Base-by-base conservation (phyloP, 352 stramenopile species). In the Hyaloperonospora arabidopsidis region DNA sequence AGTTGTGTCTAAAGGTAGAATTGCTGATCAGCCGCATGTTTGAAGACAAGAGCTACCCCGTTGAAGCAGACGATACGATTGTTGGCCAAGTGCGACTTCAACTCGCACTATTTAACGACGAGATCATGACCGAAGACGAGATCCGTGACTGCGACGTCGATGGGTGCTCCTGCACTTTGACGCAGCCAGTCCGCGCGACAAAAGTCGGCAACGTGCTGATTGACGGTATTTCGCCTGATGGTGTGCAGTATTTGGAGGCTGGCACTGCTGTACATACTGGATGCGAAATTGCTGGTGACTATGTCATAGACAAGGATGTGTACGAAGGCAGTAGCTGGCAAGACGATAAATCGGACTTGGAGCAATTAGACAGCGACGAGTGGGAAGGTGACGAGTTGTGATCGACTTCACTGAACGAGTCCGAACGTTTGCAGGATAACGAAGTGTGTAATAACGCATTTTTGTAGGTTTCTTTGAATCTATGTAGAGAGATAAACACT, bases 121-220 rank as follows among this genome's bases (percentile, higher is more conserved):
- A 87, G 60, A 79, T 89, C 44, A 65, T 86, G 49, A 68, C 80
- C 13, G 76, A 89, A 15, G 62, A 83, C 23, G 76, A 81, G 25
- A 69, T 77, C 23, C 60, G 67, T 32, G 68, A 84, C 17, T 72
- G 63, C 28, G 79, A 89, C 47, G 65, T 86, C 8, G 79, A 89
- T 49, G 67, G 82, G 11, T 83, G 84, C 48, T 80, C 76, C 21
- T 89, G 79, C 63, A 64, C 73, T 25, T 84, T 66, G 41, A 65
- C 69, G 41, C 59, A 71, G 29, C 58, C 63, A n/a, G 67, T 77
- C 25, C 79, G 76, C 36, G 76, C 74, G 1, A 87, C 76, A 18
- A 87, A 89, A 51, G 73, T 89, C 15, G 79, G 79, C 21, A 67
- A 87, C 40, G 75, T 89, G 25, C 59, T 89, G 25, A 82, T 89